Conservation (phyloP, 2,329 filamentous ascomycete species). For the Penicillium freii region DNA sequence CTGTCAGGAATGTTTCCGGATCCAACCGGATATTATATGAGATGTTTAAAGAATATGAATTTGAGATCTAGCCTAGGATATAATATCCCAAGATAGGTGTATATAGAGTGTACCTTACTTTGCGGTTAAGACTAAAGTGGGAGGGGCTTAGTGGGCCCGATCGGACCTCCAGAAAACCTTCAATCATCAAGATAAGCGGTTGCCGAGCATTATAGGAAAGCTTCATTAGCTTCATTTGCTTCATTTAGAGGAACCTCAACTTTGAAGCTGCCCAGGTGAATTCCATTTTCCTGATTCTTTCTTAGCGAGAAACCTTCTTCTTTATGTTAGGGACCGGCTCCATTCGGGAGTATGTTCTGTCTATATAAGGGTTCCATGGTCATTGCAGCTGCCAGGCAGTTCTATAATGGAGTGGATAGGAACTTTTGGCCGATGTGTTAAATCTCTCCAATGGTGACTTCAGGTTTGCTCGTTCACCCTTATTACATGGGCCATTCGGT, state of each 20-base stretch:
- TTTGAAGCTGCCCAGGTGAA: neutral
- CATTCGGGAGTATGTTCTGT: constrained; percentile 1
- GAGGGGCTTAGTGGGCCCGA: constrained; percentile 9
- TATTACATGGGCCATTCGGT: neutral
- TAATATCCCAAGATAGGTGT: neutral
- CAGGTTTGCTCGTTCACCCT: constrained; percentile 16
- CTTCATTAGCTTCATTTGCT: neutral
- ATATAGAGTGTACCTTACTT: constrained; percentile 8
- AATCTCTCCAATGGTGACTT: constrained; percentile 15
- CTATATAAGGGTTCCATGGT: constrained; percentile 11
- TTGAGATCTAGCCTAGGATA: neutral
- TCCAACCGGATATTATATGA: neutral
- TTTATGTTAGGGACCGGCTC: constrained; percentile 1
- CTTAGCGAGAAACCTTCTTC: neutral
- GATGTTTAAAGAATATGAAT: neutral
- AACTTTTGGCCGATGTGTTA: constrained; percentile 19
- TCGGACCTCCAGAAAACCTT: constrained; percentile 7
- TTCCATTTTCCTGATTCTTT: neutral
- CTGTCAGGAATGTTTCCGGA: constrained; percentile 9
- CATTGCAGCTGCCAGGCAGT: constrained; percentile 4
- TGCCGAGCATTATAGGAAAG: neutral
- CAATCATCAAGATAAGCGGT: neutral
- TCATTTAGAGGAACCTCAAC: too few species aligned
- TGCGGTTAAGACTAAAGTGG: neutral
- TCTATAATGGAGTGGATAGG: constrained; percentile 15